Base-by-base conservation (phyloP, 2,329 filamentous ascomycete genomes). In the Sphaerulina musiva region DNA sequence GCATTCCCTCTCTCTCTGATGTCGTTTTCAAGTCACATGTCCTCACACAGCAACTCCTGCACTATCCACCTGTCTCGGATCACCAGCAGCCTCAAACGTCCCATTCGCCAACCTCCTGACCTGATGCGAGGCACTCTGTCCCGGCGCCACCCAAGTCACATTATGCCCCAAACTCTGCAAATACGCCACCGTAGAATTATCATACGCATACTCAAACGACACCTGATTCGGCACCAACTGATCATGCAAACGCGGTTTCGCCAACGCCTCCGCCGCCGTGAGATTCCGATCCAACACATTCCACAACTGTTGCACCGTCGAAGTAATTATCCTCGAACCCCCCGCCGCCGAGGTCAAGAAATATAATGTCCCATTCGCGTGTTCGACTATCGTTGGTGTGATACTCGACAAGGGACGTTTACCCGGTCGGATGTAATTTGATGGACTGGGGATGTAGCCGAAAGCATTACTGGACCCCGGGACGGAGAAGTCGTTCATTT, bases 361-460 rank as follows among this genome's bases (percentile, higher is more conserved):
- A 66, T 84, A 85, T 1, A 95, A 76, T 1, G 75, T 78, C 14
- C 82, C 80, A 63, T 85, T 83, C 1, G 79, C 73, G 29, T 79
- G 74, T 63, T 91, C 87, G 59, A 85, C 81, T 48, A 95, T 91
- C 53, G 89, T 76, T 3, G 91, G 89, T 0, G 86, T 83, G 62
- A 93, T 90, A 58, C 86, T 91, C 1, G 86, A 91, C 3, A 96
- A 75, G 0, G 91, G 89, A 0, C 92, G 82, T 71, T 96, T 96
- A 46, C 82, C 79, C 0, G 89, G 83, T 4, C 83, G 80, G 68
- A 96, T 83, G 68, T 83, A 96, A 76, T 97, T 96, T 43, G 84
- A 80, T 3, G 83, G 81, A 0, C 82, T 85, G 1, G 92, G 90
- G 43, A 85, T 80, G 73, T 89, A 95, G 49, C 89, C 90, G 68